Base-by-base conservation (phyloP, 768 basidiomycete genomes). In the Sarcomyxa edulis region DNA sequence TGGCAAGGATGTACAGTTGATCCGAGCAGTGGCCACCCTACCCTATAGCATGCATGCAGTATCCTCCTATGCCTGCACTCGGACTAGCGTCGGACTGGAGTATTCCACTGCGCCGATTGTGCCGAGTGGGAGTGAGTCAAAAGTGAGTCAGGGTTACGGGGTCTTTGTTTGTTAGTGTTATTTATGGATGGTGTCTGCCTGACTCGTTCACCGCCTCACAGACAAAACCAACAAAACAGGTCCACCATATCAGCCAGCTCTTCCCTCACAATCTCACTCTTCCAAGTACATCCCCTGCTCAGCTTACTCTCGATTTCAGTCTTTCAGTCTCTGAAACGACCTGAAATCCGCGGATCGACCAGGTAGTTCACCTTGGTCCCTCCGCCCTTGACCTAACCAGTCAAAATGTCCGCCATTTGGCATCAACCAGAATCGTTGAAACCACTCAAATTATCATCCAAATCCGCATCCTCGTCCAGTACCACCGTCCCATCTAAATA, bases 331-430 rank as follows among this genome's bases (percentile, higher is more conserved):
- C 37, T 28, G 24, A 38, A 38, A 38, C 26, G 37, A 28, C 23
- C 37, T 38, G 27, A 28, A 28, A 24, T 12, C 37, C 14, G 18
- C 37, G 37, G 37, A 38, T 19, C 16, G 37, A 28, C 37, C 37
- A 26, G n/a, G 23, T 21, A 16, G 26, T n/a, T 54, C 59, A 58
- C 51, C 51, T 66, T 49, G 58, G 63, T 64, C 50, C 55, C 51
- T 64, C 66, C 66, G 54, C 42, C n/a, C 39, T 50, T 43, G 25
- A 53, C 55, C 45, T 31, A 51, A 40, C 41, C 45, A 49, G 40
- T 51, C 59, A 51, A 58, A 53, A 79, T 80, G 78, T 68, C 45
- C 44, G 50, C 51, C 9, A 26, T 40, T 30, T 32, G 18, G 34
- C 35, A 33, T 43, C 47, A 51, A 33, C 48, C 48, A 43, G 49